Percentiles rank a stretch among this genome's conserved stretches.
Evolutionary conservation across 805 yeast genomes (phyloP).

Genomic region (Debaryomyces prosopidis): DNA sequence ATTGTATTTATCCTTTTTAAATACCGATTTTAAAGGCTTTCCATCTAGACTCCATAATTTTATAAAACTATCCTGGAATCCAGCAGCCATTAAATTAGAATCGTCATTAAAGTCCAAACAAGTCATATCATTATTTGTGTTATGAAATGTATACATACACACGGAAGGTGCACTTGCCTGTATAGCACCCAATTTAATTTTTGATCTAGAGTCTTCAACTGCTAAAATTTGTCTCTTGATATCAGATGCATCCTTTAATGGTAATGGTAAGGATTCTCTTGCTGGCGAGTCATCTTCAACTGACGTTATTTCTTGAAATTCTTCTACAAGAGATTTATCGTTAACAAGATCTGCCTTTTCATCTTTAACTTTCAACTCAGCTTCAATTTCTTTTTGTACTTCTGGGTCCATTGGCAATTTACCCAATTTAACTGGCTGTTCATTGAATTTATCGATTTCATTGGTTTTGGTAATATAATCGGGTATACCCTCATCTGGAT

Average conservation of each 20-base stretch:
- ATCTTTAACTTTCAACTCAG: constrained; percentile 80
- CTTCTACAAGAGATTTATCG: constrained; percentile 40
- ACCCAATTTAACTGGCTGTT: constrained; percentile 77
- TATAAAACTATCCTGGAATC: constrained; percentile 89
- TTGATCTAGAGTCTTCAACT: constrained; percentile 80
- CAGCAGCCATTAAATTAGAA: constrained; percentile 85
- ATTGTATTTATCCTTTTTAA: constrained; percentile 55
- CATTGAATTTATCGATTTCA: constrained; percentile 62
- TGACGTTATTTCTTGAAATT: constrained; percentile 47
- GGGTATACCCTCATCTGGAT: constrained; percentile 53
- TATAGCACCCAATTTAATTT: constrained; percentile 57
- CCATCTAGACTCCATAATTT: constrained; percentile 95
- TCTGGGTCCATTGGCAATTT: constrained; percentile 85
- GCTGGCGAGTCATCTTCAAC: constrained; percentile 67
- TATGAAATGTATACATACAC: constrained; percentile 97
- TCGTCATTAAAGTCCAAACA: constrained; percentile 85
- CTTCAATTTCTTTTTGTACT: constrained; percentile 77
- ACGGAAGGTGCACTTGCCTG: constrained; percentile 91
- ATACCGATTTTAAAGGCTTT: constrained; percentile 65
- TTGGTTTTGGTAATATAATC: constrained; percentile 42
- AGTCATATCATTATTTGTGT: constrained; percentile 87
- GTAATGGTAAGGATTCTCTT: constrained; percentile 78
- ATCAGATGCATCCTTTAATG: constrained; percentile 77
- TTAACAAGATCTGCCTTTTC: constrained; percentile 40
- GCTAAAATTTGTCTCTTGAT: constrained; percentile 74